Evolutionary conservation across 1,284 basidiomycete species (phyloP), one percentile per base, ranked within the genome.

Genomic region (Gomphus sp.): DNA sequence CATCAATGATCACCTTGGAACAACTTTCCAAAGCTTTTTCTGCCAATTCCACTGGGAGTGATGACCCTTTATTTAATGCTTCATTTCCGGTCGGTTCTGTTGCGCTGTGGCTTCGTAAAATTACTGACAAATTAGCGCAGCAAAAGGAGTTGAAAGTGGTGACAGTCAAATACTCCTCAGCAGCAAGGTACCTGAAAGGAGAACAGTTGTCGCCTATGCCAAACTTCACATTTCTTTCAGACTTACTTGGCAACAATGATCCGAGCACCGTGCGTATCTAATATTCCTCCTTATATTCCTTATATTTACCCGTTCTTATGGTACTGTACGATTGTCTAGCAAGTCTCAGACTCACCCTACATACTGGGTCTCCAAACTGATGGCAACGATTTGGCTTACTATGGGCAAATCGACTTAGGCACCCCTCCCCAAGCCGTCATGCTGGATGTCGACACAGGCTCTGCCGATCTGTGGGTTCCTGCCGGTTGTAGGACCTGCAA

Each of bases 361-460:
- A 18, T 43, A 39, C 36, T 18, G 34, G 52, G 25, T 28, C 52
- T 53, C 10, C 52, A 53, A 36, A 53, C 36, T 11, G 41, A 12
- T 37, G 61, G 59, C 37, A 47, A 58, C 14, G 64, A 65, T 52
- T 43, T 63, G 0, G 33, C 59, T 33, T 65, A 65, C 55, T 65
- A 64, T 44, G 64, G 62, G 4, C 31, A 50, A 2, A n/a, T 65
- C 16, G 25, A 33, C 16, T 50, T 65, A 36, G 64, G 64, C 5
- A 62, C 56, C 14, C 60, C 55, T 7, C 31, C 56, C 25, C 64
- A 65, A 50, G 52, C 49, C 18, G 31, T 65, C 33, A 65, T 65
- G 31, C 67, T 73, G 50, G 71, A 73, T 59, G 69, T 73, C 58
- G 73, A 74, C 60, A 74, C 73, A 6, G 71, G 72, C 37, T 69